Evolutionary conservation across 345 rosid species (phyloP).

Genomic region (Xanthoceras sorbifolium): DNA sequence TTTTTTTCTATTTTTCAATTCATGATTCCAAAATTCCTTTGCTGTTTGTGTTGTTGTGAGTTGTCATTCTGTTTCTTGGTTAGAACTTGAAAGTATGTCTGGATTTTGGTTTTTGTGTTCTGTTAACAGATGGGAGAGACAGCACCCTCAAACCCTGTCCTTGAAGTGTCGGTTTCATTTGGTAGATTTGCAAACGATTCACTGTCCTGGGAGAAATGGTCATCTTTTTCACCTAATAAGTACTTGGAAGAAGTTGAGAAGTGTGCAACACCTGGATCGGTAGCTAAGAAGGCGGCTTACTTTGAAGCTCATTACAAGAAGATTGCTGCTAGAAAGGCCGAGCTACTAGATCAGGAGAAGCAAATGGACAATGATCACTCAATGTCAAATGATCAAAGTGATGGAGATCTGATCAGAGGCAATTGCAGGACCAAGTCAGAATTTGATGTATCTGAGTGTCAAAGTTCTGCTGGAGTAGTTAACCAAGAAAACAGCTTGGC

Average conservation of each 20-base stretch:
- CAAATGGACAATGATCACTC: conserved; percentile 39
- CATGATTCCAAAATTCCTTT: conserved; percentile 22
- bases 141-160: conserved; percentile 51
- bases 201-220: conserved; percentile 93
- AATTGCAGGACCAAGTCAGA: conserved; percentile 21
- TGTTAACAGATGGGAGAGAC: conserved; percentile 55
- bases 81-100: conserved; percentile 10
- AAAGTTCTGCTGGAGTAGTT: conserved; percentile 39
- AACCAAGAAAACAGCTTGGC: conserved; percentile 35
- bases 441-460: conserved; percentile 26
- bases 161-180: conserved; percentile 82
- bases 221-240: conserved; percentile 89
- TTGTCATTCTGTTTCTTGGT: conserved; percentile 31
- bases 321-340: conserved; percentile 84
- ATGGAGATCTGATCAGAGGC: conserved; percentile 34
- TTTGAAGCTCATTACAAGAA: conserved; percentile 97
- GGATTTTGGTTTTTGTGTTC: conserved; percentile 31
- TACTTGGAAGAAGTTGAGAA: conserved; percentile 95
- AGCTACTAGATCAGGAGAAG: conserved; percentile 65
- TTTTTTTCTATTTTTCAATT: conserved; percentile 12
- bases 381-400: conserved; percentile 24
- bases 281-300: conserved; percentile 89
- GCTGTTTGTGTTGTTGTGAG: conserved; percentile 31
- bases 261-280: conserved; percentile 97
- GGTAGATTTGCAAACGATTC: conserved; percentile 92